Evolutionary conservation across 257 asterid species (phyloP).

Genomic region (Capsicum chinense): DNA sequence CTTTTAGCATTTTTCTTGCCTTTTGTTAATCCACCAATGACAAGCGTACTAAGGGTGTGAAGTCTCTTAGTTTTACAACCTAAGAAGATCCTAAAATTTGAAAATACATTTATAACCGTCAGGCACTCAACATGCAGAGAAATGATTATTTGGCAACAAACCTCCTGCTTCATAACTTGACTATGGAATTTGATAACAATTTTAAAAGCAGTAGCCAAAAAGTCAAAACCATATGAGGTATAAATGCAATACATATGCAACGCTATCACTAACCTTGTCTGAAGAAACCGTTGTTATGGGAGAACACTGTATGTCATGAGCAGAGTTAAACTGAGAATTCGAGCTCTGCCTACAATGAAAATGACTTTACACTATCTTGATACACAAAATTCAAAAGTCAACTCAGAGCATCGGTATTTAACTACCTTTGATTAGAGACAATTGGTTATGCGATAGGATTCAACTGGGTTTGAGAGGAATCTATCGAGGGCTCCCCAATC

Average conservation of each 20-base stretch:
- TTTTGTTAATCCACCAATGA: neutral
- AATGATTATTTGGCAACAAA: neutral
- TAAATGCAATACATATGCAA: slow-evolving; percentile 14
- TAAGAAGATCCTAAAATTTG: neutral
- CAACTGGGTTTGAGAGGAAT: slow-evolving; percentile 36
- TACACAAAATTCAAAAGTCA: slow-evolving; percentile 19
- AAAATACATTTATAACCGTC: neutral
- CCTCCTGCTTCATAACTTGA: slow-evolving; percentile 24
- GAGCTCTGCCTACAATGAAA: slow-evolving; percentile 38
- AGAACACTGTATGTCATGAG: slow-evolving; percentile 37
- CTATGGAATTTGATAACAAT: neutral
- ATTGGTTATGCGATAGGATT: slow-evolving; percentile 33
- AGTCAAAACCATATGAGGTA: neutral
- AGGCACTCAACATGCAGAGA: neutral
- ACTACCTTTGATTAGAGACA: slow-evolving; percentile 48
- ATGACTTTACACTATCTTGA: slow-evolving; percentile 12
- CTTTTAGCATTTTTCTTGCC: neutral
- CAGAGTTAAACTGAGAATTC: slow-evolving; percentile 33
- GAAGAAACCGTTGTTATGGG: slow-evolving; percentile 47
- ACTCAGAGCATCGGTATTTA: neutral
- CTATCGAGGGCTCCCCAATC: slow-evolving; percentile 33
- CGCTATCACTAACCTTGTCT: slow-evolving; percentile 51
- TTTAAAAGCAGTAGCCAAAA: neutral
- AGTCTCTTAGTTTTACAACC: slow-evolving; percentile 19
- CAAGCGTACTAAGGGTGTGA: neutral